Conservation (phyloP, 306 rosid species). For the Hippophae rhamnoides region DNA sequence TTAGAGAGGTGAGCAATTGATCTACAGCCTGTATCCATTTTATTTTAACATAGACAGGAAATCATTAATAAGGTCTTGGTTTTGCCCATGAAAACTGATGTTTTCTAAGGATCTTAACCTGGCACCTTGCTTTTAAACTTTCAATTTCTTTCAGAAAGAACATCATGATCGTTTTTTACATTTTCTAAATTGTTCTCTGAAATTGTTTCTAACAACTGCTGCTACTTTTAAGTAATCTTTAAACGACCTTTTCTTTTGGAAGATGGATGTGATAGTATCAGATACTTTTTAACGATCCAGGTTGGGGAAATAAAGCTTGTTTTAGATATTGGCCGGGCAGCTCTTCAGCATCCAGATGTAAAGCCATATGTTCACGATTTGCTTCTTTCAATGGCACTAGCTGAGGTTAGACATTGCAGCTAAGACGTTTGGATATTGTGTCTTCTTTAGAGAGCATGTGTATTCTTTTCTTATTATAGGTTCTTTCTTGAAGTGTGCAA, state of each 20-base stretch:
- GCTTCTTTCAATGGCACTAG: constrained; percentile 85
- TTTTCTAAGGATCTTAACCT: no score
- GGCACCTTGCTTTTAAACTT: background rate
- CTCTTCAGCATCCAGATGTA: constrained; percentile 67
- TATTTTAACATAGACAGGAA: no score
- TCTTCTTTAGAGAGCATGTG: constrained; percentile 36
- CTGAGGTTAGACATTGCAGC: constrained; percentile 69
- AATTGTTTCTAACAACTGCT: no score
- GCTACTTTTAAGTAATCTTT: no score
- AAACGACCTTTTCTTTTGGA: constrained; percentile 1
- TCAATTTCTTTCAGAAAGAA: no score
- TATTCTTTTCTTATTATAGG: constrained; percentile 53
- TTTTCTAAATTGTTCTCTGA: no score
- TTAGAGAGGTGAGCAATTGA: background rate
- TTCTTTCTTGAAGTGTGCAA: constrained; percentile 93
- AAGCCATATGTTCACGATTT: constrained; percentile 75
- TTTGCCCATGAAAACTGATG: no score
- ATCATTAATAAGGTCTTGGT: no score
- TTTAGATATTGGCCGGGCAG: constrained; percentile 56
- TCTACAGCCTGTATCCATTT: no score
- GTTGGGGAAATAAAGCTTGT: constrained; percentile 84
- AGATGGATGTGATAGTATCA: constrained; percentile 4
- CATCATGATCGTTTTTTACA: no score
- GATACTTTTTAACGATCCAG: constrained; percentile 30
- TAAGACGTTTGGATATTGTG: constrained; percentile 29